Conservation (phyloP, 2,329 filamentous ascomycete species). For the Lecanicillium sp. region DNA sequence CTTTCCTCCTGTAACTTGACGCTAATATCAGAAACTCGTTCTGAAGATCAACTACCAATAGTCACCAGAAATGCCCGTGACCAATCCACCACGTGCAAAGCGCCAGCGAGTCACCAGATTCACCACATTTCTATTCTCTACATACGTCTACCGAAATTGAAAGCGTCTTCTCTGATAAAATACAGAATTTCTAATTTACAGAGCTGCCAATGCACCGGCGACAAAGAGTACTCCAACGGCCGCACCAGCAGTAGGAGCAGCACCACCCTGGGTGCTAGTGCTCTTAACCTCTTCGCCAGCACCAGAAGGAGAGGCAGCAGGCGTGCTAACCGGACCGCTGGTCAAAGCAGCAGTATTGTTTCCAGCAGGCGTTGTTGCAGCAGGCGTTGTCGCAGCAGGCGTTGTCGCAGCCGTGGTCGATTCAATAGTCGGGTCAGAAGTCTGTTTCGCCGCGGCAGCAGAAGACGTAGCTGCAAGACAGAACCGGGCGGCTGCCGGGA, state of each 20-base stretch:
- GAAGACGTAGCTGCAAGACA: constrained; percentile 10
- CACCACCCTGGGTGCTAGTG: neutral
- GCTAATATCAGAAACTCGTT: too few species aligned
- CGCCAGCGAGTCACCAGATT: too few species aligned
- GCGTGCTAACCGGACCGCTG: neutral
- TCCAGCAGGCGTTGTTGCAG: constrained; percentile 1
- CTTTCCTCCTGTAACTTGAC: too few species aligned
- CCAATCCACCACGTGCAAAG: too few species aligned
- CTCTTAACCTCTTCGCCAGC: neutral
- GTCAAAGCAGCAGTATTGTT: neutral
- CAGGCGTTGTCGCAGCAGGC: constrained; percentile 4
- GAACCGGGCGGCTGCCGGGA: constrained; percentile 11
- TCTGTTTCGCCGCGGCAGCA: constrained; percentile 1
- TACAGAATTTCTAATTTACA: too few species aligned
- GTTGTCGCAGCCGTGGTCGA: constrained; percentile 5
- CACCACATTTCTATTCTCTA: too few species aligned
- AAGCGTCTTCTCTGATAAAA: too few species aligned
- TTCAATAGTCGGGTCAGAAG: constrained; percentile 1
- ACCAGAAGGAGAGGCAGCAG: neutral
- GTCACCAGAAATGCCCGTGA: too few species aligned
- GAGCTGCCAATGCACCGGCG: constrained; percentile 4
- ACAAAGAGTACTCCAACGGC: constrained; percentile 2
- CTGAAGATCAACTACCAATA: too few species aligned
- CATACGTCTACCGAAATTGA: too few species aligned
- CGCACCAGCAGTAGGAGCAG: neutral